Conservation (phyloP, 352 stramenopile species). For the Phytophthora tentaculata region DNA sequence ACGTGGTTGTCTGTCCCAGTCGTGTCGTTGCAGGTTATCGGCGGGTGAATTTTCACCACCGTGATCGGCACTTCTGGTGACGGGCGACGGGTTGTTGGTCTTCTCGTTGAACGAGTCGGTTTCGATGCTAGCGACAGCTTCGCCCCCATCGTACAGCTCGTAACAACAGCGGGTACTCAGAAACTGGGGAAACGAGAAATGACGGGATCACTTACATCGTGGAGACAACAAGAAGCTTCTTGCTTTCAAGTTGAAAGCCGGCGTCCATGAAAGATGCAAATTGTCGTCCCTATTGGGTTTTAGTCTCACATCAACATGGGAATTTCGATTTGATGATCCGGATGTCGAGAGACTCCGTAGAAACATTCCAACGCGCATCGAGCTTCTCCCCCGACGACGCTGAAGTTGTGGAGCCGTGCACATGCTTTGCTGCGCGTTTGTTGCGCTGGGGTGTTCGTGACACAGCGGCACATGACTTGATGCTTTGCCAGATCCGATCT, state of each 20-base stretch:
- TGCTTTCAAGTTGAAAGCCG: not conserved
- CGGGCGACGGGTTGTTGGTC: conserved; percentile 1
- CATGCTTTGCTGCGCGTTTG: conserved; percentile 9
- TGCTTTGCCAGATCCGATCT: conserved; percentile 2
- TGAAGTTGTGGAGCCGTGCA: conserved; percentile 6
- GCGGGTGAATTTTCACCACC: conserved; percentile 15
- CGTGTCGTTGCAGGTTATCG: conserved; percentile 10
- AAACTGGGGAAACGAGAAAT: conserved; percentile 18
- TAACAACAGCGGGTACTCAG: not conserved
- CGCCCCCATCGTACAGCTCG: conserved; percentile 18
- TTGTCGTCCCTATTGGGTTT: conserved; percentile 14
- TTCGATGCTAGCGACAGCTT: conserved; percentile 10
- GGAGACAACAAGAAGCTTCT: not conserved
- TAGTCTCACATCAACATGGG: conserved; percentile 21
- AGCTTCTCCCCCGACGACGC: not conserved
- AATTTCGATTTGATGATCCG: not conserved
- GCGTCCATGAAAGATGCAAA: conserved; percentile 8
- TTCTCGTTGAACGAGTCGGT: conserved; percentile 9
- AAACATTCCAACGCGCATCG: not conserved
- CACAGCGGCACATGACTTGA: conserved; percentile 1
- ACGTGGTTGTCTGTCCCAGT: conserved; percentile 18
- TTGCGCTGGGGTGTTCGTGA: not conserved
- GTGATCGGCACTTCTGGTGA: conserved; percentile 26
- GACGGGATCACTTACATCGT: conserved; percentile 6
- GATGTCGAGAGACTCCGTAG: conserved; percentile 17